Conservation (phyloP, 345 rosid species). For the Aurinia saxatilis region DNA sequence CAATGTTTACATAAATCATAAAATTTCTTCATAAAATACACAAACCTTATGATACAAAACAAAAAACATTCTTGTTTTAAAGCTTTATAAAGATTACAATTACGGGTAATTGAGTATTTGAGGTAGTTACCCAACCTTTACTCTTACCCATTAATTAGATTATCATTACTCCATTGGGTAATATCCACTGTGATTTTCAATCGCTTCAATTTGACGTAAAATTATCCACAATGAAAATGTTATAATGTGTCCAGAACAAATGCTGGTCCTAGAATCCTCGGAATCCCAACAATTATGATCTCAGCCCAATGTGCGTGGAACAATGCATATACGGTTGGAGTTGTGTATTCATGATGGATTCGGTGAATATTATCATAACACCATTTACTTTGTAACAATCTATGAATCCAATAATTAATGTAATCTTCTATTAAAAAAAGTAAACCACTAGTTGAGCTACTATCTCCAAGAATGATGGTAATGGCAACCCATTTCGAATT, state of each 20-base stretch:
- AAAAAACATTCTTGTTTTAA: too few relatives aligned
- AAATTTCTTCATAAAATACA: too few relatives aligned
- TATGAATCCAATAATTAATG: constrained; percentile 75
- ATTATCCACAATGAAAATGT: constrained; percentile 83
- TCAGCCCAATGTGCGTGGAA: constrained; percentile 87
- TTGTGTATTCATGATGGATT: constrained; percentile 71
- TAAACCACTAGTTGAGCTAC: constrained; percentile 56
- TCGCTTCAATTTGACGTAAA: constrained; percentile 76
- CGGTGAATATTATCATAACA: constrained; percentile 68
- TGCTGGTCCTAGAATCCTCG: constrained; percentile 77
- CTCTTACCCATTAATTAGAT: too few relatives aligned
- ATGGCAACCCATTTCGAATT: constrained; percentile 56
- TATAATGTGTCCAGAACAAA: constrained; percentile 71
- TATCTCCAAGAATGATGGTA: constrained; percentile 72
- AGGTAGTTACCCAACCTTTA: too few relatives aligned
- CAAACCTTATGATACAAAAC: too few relatives aligned
- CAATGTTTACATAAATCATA: too few relatives aligned
- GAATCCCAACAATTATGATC: constrained; percentile 65
- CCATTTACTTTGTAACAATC: constrained; percentile 71
- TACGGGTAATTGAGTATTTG: too few relatives aligned
- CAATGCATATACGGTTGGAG: constrained; percentile 70
- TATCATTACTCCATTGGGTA: too few relatives aligned
- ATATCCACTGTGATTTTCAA: constrained; percentile 83
- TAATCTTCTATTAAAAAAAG: constrained; percentile 69
- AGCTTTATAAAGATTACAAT: too few relatives aligned